Evolutionary conservation across 176 grass and related monocot species (phyloP).

Genomic region (Paspalum vaginatum): DNA sequence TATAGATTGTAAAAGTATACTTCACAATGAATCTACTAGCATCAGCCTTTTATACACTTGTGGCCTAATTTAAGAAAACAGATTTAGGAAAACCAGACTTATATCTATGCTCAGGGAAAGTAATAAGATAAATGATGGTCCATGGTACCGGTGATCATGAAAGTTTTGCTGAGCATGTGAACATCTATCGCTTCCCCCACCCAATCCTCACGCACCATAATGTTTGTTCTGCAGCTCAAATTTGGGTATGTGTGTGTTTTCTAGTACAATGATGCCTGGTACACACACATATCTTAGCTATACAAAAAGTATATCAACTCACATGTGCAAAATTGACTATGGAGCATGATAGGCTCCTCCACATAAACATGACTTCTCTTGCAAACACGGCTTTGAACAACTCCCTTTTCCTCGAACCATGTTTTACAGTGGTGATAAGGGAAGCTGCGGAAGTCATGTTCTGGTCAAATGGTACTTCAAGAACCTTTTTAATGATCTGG

Average conservation of each 20-base stretch:
- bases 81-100: neutral
- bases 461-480: constrained; percentile 58
- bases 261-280: neutral
- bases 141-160: neutral
- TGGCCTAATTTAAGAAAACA: too few relatives aligned
- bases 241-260: neutral
- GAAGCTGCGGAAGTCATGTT: constrained; percentile 39
- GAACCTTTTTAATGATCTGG: constrained; percentile 33
- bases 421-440: constrained; percentile 52
- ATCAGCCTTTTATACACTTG: too few relatives aligned
- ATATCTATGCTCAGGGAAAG: neutral
- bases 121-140: neutral
- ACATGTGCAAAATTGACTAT: constrained; percentile 51
- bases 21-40: neutral
- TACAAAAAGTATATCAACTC: constrained; percentile 8
- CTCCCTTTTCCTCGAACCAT: constrained; percentile 51
- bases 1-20: neutral
- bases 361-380: constrained; percentile 74
- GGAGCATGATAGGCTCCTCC: constrained; percentile 60
- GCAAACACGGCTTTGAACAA: constrained; percentile 50
- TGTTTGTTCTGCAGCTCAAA: neutral
- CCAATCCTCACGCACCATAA: neutral
- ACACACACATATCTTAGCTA: neutral
- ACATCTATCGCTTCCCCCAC: neutral
- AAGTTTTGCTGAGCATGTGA: neutral